These are phyloP conservation scores for Rhodotorula sp. DNA, from an alignment of 1,284 basidiomycete genomes.

Conservation along the genomic window DNA sequence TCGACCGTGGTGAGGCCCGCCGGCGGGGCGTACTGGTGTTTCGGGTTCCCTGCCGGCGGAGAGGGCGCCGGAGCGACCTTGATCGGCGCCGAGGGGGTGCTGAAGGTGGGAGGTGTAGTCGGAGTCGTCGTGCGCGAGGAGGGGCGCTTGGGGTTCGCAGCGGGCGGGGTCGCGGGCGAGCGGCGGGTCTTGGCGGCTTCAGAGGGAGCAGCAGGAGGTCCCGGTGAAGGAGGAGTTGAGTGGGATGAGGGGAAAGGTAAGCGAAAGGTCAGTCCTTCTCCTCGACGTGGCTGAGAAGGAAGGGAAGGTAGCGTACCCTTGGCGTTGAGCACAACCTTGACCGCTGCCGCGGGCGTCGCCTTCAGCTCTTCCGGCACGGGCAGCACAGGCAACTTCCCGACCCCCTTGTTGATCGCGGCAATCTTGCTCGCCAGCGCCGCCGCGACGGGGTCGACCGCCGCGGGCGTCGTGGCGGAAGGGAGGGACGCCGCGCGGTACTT, in stretches of 20 bases:
- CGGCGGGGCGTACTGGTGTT: neutral
- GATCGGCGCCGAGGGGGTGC: neutral
- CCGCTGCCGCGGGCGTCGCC: neutral
- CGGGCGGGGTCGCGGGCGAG: neutral
- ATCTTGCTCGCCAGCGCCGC: slow-evolving; percentile 1
- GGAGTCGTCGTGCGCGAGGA: neutral
- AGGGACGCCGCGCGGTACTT: neutral
- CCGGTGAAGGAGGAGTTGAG: too few species aligned
- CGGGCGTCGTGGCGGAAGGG: neutral
- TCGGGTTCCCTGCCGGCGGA: neutral
- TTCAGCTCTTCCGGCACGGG: neutral
- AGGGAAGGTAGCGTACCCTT: neutral
- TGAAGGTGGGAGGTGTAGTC: neutral
- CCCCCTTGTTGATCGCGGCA: neutral
- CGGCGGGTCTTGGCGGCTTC: too few species aligned
- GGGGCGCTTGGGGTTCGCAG: neutral
- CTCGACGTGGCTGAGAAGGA: neutral
- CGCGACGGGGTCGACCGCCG: neutral
- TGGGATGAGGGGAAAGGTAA: neutral
- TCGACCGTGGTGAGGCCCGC: neutral
- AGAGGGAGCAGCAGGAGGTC: too few species aligned
- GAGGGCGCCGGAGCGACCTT: neutral
- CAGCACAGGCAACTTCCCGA: neutral
- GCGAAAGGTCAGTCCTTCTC: too few species aligned
- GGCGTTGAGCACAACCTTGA: neutral